phyloP scores from a whole-genome alignment of 768 basidiomycete genomes.

The Serendipita indica region DNA sequence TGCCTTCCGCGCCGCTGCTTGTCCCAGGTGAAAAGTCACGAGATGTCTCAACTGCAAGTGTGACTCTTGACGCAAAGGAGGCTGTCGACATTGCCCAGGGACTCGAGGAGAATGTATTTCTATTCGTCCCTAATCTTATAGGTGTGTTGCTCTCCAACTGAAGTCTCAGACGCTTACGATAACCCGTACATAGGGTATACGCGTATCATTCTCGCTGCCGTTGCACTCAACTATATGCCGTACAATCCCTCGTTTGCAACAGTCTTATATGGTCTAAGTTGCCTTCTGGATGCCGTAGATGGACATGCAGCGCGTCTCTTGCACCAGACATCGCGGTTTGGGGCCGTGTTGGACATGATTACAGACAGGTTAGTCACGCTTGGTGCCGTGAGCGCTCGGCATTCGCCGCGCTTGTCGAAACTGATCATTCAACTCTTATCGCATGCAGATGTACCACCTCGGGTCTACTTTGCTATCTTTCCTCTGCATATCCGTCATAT shows the following conservation, averaged over 20 bases:
- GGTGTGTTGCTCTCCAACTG: conserved; percentile 33
- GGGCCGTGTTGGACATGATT: conserved; percentile 97
- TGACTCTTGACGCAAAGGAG: conserved; percentile 55
- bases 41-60: neutral
- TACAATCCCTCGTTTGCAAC: conserved; percentile 90
- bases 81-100: conserved; percentile 78
- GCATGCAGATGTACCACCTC: conserved; percentile 85
- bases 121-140: conserved; percentile 94
- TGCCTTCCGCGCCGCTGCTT: neutral
- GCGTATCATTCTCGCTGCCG: conserved; percentile 76
- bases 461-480: conserved; percentile 84
- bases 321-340: conserved; percentile 89
- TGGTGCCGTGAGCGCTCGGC: neutral
- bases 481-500: conserved; percentile 73
- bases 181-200: conserved; percentile 50
- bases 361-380: conserved; percentile 69
- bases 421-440: neutral
- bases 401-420: neutral
- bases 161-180: neutral
- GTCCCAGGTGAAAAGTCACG: neutral
- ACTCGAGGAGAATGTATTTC: conserved; percentile 90
- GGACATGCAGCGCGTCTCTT: conserved; percentile 81
- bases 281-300: conserved; percentile 88
- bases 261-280: conserved; percentile 74
- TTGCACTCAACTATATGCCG: conserved; percentile 86